Percentiles rank a stretch among this genome's conserved stretches.
Evolutionary conservation across 768 basidiomycete species (phyloP).

Genomic region (Xerocomus brunneocitrinus): DNA sequence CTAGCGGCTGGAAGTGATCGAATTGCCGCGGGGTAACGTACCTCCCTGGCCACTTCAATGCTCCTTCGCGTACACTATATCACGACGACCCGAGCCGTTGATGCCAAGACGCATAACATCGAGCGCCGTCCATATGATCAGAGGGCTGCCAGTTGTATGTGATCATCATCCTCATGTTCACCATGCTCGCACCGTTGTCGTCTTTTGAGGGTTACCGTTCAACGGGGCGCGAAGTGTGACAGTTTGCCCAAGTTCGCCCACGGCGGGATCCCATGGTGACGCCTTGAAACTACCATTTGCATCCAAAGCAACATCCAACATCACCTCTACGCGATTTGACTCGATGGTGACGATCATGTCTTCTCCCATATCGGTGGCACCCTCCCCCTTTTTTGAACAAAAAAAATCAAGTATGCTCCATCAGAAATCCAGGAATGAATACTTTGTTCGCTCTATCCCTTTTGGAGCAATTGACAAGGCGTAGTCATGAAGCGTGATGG

Average conservation of each 20-base stretch:
- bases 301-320: not conserved
- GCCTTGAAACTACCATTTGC: too few species aligned
- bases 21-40: not conserved
- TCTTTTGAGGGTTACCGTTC: not conserved
- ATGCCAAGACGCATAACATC: not conserved
- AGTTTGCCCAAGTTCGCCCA: not conserved
- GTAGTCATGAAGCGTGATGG: not conserved
- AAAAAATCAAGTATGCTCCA: not conserved
- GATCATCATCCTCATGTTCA: not conserved
- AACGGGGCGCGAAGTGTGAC: not conserved
- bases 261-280: not conserved
- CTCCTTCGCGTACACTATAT: not conserved
- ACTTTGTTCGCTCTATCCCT: not conserved
- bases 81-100: not conserved
- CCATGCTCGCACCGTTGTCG: not conserved
- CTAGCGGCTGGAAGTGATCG: not conserved
- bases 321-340: not conserved
- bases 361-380: not conserved
- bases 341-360: not conserved
- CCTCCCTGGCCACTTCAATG: not conserved
- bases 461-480: not conserved
- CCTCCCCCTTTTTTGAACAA: not conserved
- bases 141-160: not conserved
- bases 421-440: not conserved
- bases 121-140: not conserved